Evolutionary conservation across 441 rosid genomes (phyloP), one percentile per base, ranked within the genome.

Genomic region (Bocquillonia castaneifolia): DNA sequence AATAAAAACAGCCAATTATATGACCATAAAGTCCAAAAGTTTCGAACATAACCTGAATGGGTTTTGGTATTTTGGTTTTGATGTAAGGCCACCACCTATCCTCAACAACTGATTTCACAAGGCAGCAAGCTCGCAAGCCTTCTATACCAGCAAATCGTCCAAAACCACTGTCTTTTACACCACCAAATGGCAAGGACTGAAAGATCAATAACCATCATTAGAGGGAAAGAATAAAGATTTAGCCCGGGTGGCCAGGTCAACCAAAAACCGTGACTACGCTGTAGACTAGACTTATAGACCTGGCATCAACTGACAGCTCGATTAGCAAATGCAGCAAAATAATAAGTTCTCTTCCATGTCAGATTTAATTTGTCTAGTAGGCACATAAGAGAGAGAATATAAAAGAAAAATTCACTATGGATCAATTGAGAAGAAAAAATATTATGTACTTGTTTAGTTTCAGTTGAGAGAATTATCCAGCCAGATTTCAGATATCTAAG

Each of bases 181-280:
- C 97, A 67, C 99, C 99, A 78, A 94, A 92, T 37, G 99, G 99
- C 72, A 94, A 79, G 44, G 99, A 94, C 99, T 94, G 87, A 54
- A 69, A 72, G 66, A 72, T 40, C 31, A 67, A 37, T 31, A 64
- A 36, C 36, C 67, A 73, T 10, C 31, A 10, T 76, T 44, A 67
- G 76, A 70, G 44, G 12, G 52, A 18, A 28, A 18, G 36, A 3
- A 0, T 25, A 32, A 37, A 50, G 47, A 37, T 12, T 25, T 39
- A 25, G 8, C n/a, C n/a, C 31, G 20, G 25, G 42, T 61, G 44
- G 32, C 15, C 25, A 25, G 12, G 42, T 61, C 14, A 59, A 37
- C 36, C 37, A 15, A 58, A 44, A 25, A 36, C 29, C 2, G 45
- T 40, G 20, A 44, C 12, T 47, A 3, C 25, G 36, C 40, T n/a